Conservation (phyloP, 2,329 filamentous ascomycete genomes). For the Paramyrothecium roridum region DNA sequence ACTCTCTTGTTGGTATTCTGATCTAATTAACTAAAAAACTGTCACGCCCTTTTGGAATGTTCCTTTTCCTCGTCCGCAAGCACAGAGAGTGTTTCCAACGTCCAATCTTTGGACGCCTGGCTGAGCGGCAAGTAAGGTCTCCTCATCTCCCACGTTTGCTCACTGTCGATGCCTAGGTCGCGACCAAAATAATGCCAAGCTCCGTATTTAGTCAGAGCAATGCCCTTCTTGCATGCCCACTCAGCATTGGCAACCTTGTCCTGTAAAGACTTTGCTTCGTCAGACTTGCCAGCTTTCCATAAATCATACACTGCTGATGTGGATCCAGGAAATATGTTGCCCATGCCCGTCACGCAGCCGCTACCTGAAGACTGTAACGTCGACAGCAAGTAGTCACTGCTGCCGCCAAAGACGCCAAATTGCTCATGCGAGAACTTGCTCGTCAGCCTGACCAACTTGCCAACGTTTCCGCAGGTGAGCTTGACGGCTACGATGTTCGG, state of each 20-base stretch:
- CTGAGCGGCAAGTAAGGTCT: conserved; percentile 36
- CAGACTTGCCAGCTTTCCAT: conserved; percentile 31
- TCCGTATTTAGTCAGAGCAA: conserved; percentile 43
- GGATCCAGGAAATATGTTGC: conserved; percentile 42
- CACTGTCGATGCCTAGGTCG: conserved; percentile 28
- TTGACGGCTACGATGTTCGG: conserved; percentile 68
- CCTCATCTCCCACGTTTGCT: conserved; percentile 35
- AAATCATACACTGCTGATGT: conserved; percentile 36
- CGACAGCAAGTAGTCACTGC: conserved; percentile 39
- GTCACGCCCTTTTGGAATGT: conserved; percentile 4
- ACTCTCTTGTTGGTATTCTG: too few species aligned
- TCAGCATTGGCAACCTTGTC: conserved; percentile 42
- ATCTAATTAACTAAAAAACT: not conserved
- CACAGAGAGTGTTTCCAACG: conserved; percentile 35
- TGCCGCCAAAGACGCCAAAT: conserved; percentile 41
- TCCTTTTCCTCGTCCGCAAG: conserved; percentile 27
- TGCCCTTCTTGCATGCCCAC: conserved; percentile 47
- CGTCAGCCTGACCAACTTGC: conserved; percentile 61
- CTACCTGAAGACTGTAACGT: conserved; percentile 34
- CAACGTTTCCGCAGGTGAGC: conserved; percentile 66
- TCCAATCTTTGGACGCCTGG: conserved; percentile 37
- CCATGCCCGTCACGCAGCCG: conserved; percentile 42
- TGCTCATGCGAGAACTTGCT: conserved; percentile 31
- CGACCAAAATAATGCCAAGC: conserved; percentile 38
- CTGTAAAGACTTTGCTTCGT: conserved; percentile 36